Evolutionary conservation across 768 basidiomycete species (phyloP).

Genomic region (Multifurca ochricompacta): DNA sequence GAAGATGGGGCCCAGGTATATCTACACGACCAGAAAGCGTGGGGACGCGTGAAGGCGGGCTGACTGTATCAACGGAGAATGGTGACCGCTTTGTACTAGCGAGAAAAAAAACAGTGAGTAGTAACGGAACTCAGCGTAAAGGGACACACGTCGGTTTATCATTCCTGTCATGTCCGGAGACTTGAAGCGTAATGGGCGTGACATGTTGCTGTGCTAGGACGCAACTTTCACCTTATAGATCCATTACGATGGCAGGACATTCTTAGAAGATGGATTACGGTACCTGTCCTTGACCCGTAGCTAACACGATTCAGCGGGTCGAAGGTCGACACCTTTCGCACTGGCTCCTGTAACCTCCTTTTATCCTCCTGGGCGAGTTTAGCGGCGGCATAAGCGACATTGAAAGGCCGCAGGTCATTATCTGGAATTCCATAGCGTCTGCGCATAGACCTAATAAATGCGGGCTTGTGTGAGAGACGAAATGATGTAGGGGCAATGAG

Average conservation of each 20-base stretch:
- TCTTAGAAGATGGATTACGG: neutral
- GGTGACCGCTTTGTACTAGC: slow-evolving; percentile 1
- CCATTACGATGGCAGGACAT: neutral
- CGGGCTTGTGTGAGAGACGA: slow-evolving; percentile 3
- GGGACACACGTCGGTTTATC: slow-evolving; percentile 1
- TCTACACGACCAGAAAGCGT: neutral
- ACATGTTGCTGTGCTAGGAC: neutral
- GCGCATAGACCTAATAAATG: slow-evolving; percentile 50
- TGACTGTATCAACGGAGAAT: neutral
- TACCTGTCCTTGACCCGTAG: slow-evolving; percentile 2
- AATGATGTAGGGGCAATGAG: slow-evolving; percentile 4
- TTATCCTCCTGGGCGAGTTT: slow-evolving; percentile 44
- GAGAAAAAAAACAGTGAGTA: neutral
- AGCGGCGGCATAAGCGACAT: slow-evolving; percentile 78
- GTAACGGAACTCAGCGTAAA: neutral
- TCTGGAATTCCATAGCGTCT: slow-evolving; percentile 80
- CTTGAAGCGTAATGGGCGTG: slow-evolving; percentile 7
- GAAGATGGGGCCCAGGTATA: neutral
- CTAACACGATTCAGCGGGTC: neutral
- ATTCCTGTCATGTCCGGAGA: slow-evolving; percentile 5
- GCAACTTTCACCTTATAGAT: neutral
- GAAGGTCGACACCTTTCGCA: neutral
- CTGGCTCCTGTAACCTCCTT: slow-evolving; percentile 3
- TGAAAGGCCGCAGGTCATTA: slow-evolving; percentile 74
- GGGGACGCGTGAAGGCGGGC: neutral